Base-by-base conservation (phyloP, 345 rosid genomes). In the Raphanus raphanistrum region DNA sequence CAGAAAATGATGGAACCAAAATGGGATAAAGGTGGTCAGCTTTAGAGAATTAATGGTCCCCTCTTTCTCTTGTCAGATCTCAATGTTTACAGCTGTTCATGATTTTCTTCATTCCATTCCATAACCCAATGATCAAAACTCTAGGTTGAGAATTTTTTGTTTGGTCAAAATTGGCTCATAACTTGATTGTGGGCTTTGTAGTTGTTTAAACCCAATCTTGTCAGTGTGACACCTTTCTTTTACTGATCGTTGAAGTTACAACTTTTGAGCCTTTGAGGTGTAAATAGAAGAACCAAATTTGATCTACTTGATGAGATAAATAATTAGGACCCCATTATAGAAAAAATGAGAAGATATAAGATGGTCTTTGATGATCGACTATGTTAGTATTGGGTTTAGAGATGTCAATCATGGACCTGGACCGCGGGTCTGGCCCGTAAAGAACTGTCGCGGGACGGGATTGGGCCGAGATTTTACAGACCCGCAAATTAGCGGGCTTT, bases 11-110 rank as follows among this genome's bases (percentile, higher is more conserved):
- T 76, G 63, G 63, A 76, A 76, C 69, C 69, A 68, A 76, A 76
- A 68, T 61, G 79, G 62, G 0, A 32, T 63, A 70, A 77, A 70
- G 80, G 75, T 70, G 54, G 80, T 77, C 75, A 63, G 71, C 75
- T 77, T 77, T 77, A 70, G 12, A 50, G 58, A 36, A 7, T 62
- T 75, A 52, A 12, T 76, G 71, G 80, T 76, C 80, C 70, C 58
- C 45, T 45, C 4, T 36, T 21, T 63, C 35, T 59, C 70, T 45
- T 57, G 69, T 69, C 64, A 76, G 45, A 62, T 69, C 31, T 45
- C 74, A 69, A 69, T 10, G 31, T 48, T 41, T 41, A 70, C 75
- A 76, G 64, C 75, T 70, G 31, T 58, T 68, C 3, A 1, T n/a
- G 41, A 9, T 3, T 21, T 58, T 28, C 29, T 28, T 29, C 72